Conservation (phyloP, 2,329 filamentous ascomycete species). For the Cercospora nicotianae region DNA sequence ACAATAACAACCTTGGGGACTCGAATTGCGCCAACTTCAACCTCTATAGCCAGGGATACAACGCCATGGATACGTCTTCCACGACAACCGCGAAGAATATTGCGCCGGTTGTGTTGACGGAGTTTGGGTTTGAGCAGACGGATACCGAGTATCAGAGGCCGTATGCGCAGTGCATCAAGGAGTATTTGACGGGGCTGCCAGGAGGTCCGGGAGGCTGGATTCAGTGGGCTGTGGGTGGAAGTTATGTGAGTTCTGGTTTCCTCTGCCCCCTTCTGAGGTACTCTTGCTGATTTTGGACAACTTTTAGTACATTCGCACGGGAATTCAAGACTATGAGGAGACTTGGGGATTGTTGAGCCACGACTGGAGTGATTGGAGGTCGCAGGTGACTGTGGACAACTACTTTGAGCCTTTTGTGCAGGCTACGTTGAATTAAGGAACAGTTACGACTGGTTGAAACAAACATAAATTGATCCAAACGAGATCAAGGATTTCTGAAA, state of each 20-base stretch:
- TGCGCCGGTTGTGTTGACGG: slow-evolving; percentile 55
- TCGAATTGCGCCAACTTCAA: slow-evolving; percentile 51
- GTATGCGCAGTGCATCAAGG: slow-evolving; percentile 56
- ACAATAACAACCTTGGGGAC: slow-evolving; percentile 45
- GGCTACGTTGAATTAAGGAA: slow-evolving; percentile 14
- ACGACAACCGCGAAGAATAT: slow-evolving; percentile 16
- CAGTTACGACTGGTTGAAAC: neutral
- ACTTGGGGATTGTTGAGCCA: slow-evolving; percentile 51
- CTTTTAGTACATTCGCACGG: slow-evolving; percentile 34
- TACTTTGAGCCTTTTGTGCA: slow-evolving; percentile 25
- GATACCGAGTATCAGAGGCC: slow-evolving; percentile 48
- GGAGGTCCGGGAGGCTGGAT: slow-evolving; percentile 58
- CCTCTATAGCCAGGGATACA: slow-evolving; percentile 55
- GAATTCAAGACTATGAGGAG: slow-evolving; percentile 4
- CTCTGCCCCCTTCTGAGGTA: neutral
- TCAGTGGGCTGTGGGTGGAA: slow-evolving; percentile 54
- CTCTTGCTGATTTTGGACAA: neutral
- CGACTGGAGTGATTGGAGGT: slow-evolving; percentile 50
- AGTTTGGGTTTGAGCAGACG: slow-evolving; percentile 57
- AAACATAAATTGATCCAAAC: neutral
- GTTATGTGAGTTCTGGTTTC: slow-evolving; percentile 46
- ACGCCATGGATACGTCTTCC: slow-evolving; percentile 47
- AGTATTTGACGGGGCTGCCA: slow-evolving; percentile 47
- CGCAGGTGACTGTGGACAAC: slow-evolving; percentile 18
- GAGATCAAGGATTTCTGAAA: neutral